Base-by-base conservation (phyloP, 1,284 basidiomycete species). In the Ustilago nuda region DNA sequence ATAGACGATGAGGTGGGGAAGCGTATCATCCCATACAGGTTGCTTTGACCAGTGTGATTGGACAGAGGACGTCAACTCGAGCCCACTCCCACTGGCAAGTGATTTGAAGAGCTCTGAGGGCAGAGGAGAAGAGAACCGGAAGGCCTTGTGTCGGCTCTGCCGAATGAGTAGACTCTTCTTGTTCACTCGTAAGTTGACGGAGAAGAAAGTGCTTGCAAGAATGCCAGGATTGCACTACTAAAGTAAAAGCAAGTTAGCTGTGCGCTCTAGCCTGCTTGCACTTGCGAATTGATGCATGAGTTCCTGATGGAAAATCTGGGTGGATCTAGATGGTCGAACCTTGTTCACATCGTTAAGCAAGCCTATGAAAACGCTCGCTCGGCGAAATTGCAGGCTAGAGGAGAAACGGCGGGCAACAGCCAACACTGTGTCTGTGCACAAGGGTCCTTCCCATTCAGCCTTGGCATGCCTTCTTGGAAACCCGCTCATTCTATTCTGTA, bases 281-380 rank as follows among this genome's bases (percentile, higher is more conserved):
- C 3, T 30, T 30, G n/a, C 33, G 32, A 27, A 33, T 51, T 17
- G 35, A 23, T 19, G 57, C 57, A 59, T 59, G 48, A 51, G 51
- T 39, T 19, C 43, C 8, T 45, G n/a, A 45, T 19, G 8, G 8
- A 33, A 30, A n/a, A 27, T 6, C 19, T 11, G 30, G 13, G n/a
- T 54, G 64, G 58, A 66, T 52, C 53, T 66, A 60, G 53, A 66
- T 54, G 64, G 64, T 30, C 58, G 50, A 66, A 60, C 64, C 58
- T 66, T 66, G 64, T 61, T 17, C 17, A 23, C 33, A 55, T 56
- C 23, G n/a, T 43, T 30, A 15, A 36, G 52, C 35, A 32, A 32
- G 5, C 48, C 48, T 30, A 50, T 50, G 11, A 50, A 32, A 17
- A 17, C 8, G 30, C 48, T 50, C 27, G 48, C 48, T 50, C 48